Percentiles rank a stretch among this genome's conserved stretches.
Evolutionary conservation across 495 filamentous ascomycete species (phyloP).

Genomic region (Pseudevernia furfuracea): DNA sequence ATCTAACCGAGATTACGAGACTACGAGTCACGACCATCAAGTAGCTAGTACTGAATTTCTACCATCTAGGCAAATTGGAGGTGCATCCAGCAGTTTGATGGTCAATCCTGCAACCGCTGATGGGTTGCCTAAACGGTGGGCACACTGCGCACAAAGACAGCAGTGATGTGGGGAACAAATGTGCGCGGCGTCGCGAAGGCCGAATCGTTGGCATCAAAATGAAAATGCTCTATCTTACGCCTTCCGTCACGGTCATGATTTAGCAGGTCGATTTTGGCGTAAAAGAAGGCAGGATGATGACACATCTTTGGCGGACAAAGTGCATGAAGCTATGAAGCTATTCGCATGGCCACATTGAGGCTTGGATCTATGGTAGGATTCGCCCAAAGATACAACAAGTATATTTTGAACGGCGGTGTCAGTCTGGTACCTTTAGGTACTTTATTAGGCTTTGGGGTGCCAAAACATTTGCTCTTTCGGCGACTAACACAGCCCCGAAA

Average conservation of each 20-base stretch:
- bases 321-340: slow-evolving; percentile 12
- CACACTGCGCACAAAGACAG: neutral
- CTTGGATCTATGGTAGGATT: slow-evolving; percentile 7
- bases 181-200: neutral
- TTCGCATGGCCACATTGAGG: slow-evolving; percentile 16
- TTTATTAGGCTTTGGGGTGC: no score
- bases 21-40: neutral
- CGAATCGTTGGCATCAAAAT: slow-evolving; percentile 1
- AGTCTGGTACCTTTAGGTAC: slow-evolving; percentile 5
- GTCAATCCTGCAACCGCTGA: neutral
- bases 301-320: neutral
- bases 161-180: neutral
- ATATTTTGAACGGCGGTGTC: slow-evolving; percentile 3
- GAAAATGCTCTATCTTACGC: neutral
- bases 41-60: neutral
- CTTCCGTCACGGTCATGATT: neutral
- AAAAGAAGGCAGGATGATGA: slow-evolving; percentile 8
- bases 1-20: slow-evolving; percentile 4
- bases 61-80: neutral
- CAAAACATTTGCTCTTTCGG: neutral
- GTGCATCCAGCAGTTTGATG: neutral
- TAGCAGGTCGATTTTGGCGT: neutral
- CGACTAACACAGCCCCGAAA: slow-evolving; percentile 13
- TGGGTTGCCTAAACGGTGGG: neutral
- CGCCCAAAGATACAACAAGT: neutral